These are phyloP conservation scores for Nothomitra cinnamomea DNA, from an alignment of 2,329 filamentous ascomycete species.

Conservation along the genomic window DNA sequence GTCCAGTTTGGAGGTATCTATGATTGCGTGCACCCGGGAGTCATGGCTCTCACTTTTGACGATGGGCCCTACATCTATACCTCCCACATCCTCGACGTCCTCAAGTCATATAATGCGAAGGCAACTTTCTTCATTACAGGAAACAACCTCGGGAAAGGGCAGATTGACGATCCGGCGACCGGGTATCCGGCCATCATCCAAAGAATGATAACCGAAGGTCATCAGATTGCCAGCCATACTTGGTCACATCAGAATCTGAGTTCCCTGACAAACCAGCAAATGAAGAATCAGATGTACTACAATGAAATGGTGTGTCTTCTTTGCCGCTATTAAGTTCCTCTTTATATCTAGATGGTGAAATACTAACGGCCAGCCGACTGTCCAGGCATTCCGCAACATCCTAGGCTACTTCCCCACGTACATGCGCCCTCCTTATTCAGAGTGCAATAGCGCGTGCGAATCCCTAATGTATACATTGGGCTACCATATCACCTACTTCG, in stretches of 20 bases:
- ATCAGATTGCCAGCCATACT: constrained; percentile 34
- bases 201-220: constrained; percentile 24
- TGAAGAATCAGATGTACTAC: constrained; percentile 23
- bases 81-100: not conserved
- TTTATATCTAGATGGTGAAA: constrained; percentile 21
- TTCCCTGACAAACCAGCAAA: constrained; percentile 25
- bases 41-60: constrained; percentile 49
- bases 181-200: constrained; percentile 31
- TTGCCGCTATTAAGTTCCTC: not conserved
- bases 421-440: constrained; percentile 21
- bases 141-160: constrained; percentile 37
- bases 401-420: constrained; percentile 39
- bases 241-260: constrained; percentile 35
- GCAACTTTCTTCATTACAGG: constrained; percentile 20
- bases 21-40: constrained; percentile 36
- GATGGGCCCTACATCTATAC: constrained; percentile 21
- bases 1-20: constrained; percentile 25
- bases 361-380: constrained; percentile 19
- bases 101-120: constrained; percentile 3
- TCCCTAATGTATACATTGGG: constrained; percentile 27
- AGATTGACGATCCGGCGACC: constrained; percentile 33
- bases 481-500: constrained; percentile 43
- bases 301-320: not conserved
- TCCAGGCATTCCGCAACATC: constrained; percentile 38
- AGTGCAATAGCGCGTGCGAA: constrained; percentile 21